Percentiles rank a stretch among this genome's conserved stretches.
These are phyloP conservation scores for Fraxinus albicans DNA, from an alignment of 305 asterid species.

Conservation along the genomic window DNA sequence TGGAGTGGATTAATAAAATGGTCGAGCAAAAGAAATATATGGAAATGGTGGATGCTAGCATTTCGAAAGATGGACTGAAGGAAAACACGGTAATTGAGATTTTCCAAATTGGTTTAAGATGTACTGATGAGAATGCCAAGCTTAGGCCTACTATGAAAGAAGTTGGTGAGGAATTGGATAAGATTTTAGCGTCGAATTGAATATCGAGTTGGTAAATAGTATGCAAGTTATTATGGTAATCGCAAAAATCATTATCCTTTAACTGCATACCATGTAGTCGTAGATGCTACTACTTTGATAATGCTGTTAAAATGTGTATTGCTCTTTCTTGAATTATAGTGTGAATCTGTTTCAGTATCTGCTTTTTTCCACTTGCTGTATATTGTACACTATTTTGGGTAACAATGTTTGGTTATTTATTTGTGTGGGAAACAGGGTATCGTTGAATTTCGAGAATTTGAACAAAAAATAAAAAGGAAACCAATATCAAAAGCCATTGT, in stretches of 20 bases:
- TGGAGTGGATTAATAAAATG: slow-evolving; percentile 59
- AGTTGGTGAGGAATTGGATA: slow-evolving; percentile 48
- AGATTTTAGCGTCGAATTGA: slow-evolving; percentile 18
- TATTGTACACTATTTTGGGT: not conserved
- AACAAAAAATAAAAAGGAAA: not conserved
- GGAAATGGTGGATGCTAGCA: slow-evolving; percentile 70
- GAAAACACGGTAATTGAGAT: slow-evolving; percentile 21
- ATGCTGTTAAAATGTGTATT: not conserved
- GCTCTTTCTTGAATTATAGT: not conserved
- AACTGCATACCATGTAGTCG: not conserved
- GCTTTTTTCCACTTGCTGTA: not conserved
- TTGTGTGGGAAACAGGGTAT: not conserved
- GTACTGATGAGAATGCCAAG: slow-evolving; percentile 43
- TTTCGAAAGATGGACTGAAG: slow-evolving; percentile 36
- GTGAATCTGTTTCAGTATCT: not conserved
- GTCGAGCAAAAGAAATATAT: slow-evolving; percentile 29
- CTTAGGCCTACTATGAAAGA: slow-evolving; percentile 60
- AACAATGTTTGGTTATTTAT: not conserved
- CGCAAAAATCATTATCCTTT: not conserved
- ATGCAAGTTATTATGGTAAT: not conserved
- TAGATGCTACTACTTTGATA: too few species aligned
- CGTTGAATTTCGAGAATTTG: not conserved
- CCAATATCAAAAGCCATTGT: too few species aligned
- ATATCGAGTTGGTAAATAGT: not conserved
- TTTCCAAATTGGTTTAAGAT: slow-evolving; percentile 53